These are phyloP conservation scores for Yamadazyma phyllophila DNA, from an alignment of 805 yeast species.

Conservation along the genomic window DNA sequence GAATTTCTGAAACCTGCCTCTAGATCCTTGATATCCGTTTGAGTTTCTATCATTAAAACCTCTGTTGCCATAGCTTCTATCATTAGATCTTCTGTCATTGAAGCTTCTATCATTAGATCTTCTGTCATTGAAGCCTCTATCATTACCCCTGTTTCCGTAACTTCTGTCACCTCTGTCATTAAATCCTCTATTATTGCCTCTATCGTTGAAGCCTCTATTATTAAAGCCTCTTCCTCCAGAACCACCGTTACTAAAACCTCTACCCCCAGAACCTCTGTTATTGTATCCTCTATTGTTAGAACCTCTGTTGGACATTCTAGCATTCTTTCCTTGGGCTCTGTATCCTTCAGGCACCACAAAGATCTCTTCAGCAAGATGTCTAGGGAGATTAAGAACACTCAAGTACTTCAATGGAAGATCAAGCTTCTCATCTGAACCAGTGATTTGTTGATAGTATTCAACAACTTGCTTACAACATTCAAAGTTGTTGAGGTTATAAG, in stretches of 20 bases:
- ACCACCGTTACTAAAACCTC: background rate
- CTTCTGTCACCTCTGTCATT: too few species aligned
- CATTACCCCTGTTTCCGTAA: too few species aligned
- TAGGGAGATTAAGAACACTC: slow-evolving; percentile 8
- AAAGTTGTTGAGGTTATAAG: slow-evolving; percentile 17
- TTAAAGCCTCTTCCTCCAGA: slow-evolving; percentile 1
- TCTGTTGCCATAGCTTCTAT: background rate
- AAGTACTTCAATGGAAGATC: background rate
- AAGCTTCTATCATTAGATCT: slow-evolving; percentile 8
- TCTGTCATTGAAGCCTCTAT: slow-evolving; percentile 3
- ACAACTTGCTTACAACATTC: slow-evolving; percentile 5
- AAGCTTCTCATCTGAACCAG: slow-evolving; percentile 8
- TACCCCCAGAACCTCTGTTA: too few species aligned
- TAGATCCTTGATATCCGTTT: background rate
- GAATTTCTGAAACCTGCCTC: background rate
- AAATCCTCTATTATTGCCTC: too few species aligned
- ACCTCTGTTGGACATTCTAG: background rate
- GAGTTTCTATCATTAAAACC: background rate
- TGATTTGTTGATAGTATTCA: slow-evolving; percentile 5
- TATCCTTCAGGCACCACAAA: slow-evolving; percentile 13
- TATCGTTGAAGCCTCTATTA: background rate
- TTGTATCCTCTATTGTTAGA: background rate
- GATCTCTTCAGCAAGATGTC: slow-evolving; percentile 9
- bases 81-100: background rate
- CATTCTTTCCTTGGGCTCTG: slow-evolving; percentile 1